phyloP scores from a whole-genome alignment of 2,329 filamentous ascomycete genomes.

The Trichoderma semiorbis region DNA sequence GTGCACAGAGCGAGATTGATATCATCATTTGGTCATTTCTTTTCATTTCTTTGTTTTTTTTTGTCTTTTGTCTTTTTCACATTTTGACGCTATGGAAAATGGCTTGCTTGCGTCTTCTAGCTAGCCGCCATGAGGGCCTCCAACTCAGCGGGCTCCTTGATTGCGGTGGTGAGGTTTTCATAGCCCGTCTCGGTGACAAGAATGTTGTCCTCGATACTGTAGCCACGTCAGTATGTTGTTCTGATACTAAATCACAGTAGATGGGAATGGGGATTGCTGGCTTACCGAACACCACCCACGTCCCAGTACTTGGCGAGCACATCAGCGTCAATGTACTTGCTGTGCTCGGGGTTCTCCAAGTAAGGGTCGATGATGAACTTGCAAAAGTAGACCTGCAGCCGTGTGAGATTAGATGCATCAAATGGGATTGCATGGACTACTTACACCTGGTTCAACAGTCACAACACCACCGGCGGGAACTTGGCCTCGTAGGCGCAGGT shows the following conservation, averaged over 20 bases:
- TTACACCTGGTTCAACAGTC: slow-evolving; percentile 88
- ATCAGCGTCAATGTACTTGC: slow-evolving; percentile 69
- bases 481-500: slow-evolving; percentile 72
- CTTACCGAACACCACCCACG: slow-evolving; percentile 68
- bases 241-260: neutral
- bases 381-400: slow-evolving; percentile 75
- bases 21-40: neutral
- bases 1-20: slow-evolving; percentile 9
- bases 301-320: slow-evolving; percentile 79
- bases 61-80: neutral
- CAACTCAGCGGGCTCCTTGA: slow-evolving; percentile 64
- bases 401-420: neutral
- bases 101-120: neutral
- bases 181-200: slow-evolving; percentile 66
- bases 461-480: slow-evolving; percentile 79
- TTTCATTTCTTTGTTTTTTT: neutral
- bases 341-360: slow-evolving; percentile 66
- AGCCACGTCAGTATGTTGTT: neutral
- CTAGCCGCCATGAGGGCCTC: slow-evolving; percentile 39
- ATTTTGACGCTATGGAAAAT: neutral
- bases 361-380: slow-evolving; percentile 82
- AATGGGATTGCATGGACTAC: slow-evolving; percentile 28
- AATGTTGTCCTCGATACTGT: slow-evolving; percentile 65
- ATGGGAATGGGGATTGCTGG: slow-evolving; percentile 13
- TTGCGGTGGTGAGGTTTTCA: slow-evolving; percentile 69